Evolutionary conservation across 2,329 filamentous ascomycete genomes (phyloP).

Genomic region (Corynespora cassiicola): DNA sequence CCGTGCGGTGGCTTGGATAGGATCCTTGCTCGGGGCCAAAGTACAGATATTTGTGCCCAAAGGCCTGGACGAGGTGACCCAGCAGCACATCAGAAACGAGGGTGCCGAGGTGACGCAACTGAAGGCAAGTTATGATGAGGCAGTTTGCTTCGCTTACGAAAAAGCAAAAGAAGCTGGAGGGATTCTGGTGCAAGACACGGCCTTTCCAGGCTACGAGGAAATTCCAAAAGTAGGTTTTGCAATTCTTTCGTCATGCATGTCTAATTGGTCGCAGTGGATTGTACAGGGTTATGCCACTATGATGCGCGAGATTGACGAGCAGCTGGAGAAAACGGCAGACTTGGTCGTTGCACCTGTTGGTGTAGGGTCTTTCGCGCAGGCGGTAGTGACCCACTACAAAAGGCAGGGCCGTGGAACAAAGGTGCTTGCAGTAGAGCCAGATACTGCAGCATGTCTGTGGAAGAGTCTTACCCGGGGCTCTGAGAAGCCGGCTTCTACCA

Average conservation of each 20-base stretch:
- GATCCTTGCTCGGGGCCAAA: conserved; percentile 61
- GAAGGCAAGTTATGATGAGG: conserved; percentile 68
- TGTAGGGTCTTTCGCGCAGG: conserved; percentile 75
- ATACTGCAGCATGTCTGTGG: conserved; percentile 65
- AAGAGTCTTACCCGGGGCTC: conserved; percentile 57
- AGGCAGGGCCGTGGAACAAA: conserved; percentile 35
- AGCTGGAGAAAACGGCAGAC: conserved; percentile 61
- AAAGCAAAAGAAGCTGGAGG: conserved; percentile 50
- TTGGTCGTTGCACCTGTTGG: conserved; percentile 70
- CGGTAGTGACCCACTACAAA: conserved; percentile 72
- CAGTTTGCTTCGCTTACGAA: conserved; percentile 58
- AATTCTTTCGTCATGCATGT: not conserved
- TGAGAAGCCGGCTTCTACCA: conserved; percentile 56
- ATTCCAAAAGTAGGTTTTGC: conserved; percentile 61
- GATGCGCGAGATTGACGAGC: conserved; percentile 70
- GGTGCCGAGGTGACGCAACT: conserved; percentile 66
- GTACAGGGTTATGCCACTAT: conserved; percentile 80
- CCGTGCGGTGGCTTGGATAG: conserved; percentile 74
- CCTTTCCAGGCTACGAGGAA: conserved; percentile 70
- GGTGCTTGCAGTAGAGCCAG: conserved; percentile 74
- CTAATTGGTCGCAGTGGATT: conserved; percentile 63
- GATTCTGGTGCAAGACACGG: conserved; percentile 72
- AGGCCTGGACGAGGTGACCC: conserved; percentile 62
- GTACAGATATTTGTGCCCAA: conserved; percentile 69
- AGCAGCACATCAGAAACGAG: conserved; percentile 64